Conservation (phyloP, 2,329 filamentous ascomycete genomes). For the Colletotrichum gigasporum region DNA sequence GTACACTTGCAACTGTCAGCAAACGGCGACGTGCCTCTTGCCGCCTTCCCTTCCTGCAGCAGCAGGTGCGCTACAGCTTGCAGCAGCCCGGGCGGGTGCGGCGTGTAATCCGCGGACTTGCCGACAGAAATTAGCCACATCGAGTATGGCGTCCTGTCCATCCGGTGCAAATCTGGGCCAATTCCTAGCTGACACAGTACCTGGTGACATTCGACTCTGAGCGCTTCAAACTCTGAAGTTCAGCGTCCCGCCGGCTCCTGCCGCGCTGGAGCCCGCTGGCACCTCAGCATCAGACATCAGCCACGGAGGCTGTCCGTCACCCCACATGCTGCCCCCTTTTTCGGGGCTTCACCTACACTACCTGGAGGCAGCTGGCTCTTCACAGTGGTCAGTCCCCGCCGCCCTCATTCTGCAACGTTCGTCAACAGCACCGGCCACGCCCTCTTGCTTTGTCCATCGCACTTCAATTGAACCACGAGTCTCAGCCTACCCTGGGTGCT, state of each 20-base stretch:
- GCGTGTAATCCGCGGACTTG: neutral
- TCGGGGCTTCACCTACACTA: too few relatives aligned
- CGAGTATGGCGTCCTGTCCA: neutral
- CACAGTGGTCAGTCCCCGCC: too few relatives aligned
- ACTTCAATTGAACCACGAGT: constrained; percentile 7
- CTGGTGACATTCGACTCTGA: neutral
- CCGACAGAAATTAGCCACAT: neutral
- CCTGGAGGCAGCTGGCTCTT: too few relatives aligned
- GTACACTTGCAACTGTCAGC: neutral
- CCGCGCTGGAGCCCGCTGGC: neutral
- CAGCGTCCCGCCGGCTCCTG: too few relatives aligned
- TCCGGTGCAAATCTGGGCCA: constrained; percentile 11
- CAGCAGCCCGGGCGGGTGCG: constrained; percentile 4
- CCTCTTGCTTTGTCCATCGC: constrained; percentile 18
- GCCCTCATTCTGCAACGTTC: constrained; percentile 26
- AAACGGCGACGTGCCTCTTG: neutral
- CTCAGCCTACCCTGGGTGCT: constrained; percentile 3
- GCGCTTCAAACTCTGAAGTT: constrained; percentile 2
- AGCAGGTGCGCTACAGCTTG: neutral
- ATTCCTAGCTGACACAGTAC: neutral
- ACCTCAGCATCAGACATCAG: neutral
- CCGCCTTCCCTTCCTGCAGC: neutral
- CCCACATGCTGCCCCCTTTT: constrained; percentile 14
- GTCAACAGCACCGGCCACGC: constrained; percentile 16
- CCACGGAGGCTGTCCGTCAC: constrained; percentile 21